phyloP scores from a whole-genome alignment of 2,329 filamentous ascomycete genomes.

The Rhynchosporium secalis region DNA sequence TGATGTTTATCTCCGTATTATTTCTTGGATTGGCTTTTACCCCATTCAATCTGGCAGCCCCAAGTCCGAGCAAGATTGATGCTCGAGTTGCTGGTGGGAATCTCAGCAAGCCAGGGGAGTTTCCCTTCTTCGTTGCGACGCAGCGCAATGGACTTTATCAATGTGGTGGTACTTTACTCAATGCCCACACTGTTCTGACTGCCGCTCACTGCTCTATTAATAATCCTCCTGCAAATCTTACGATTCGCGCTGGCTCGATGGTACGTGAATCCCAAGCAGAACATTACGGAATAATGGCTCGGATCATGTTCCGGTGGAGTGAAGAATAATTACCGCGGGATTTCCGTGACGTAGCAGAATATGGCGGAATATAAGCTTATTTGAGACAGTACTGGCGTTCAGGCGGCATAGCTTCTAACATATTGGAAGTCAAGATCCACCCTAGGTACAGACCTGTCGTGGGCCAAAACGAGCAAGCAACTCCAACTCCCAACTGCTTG shows the following conservation, averaged over 20 bases:
- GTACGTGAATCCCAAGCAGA: constrained; percentile 23
- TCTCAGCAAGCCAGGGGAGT: constrained; percentile 25
- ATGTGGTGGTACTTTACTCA: constrained; percentile 30
- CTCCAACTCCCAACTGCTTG: not conserved
- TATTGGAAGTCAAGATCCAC: constrained; percentile 23
- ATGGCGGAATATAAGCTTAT: constrained; percentile 8
- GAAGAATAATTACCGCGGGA: too few relatives aligned
- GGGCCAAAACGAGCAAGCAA: constrained; percentile 4
- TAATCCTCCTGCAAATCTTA: constrained; percentile 22
- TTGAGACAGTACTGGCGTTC: constrained; percentile 24
- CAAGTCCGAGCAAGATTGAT: constrained; percentile 10
- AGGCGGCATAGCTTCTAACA: constrained; percentile 24
- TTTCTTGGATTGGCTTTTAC: constrained; percentile 11
- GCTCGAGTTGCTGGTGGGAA: constrained; percentile 23
- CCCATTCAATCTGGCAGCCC: constrained; percentile 10
- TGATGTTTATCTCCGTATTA: constrained; percentile 4
- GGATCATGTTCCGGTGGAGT: too few relatives aligned
- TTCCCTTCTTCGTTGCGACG: constrained; percentile 31
- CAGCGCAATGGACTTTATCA: constrained; percentile 22
- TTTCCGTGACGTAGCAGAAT: not conserved
- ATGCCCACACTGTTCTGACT: constrained; percentile 31
- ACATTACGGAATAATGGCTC: too few relatives aligned
- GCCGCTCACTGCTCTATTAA: constrained; percentile 31
- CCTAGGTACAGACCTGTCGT: constrained; percentile 25
- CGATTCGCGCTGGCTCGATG: constrained; percentile 29